Evolutionary conservation across 352 stramenopile species (phyloP), one percentile per base, ranked within the genome.

Genomic region (Phytophthora citrophthora): DNA sequence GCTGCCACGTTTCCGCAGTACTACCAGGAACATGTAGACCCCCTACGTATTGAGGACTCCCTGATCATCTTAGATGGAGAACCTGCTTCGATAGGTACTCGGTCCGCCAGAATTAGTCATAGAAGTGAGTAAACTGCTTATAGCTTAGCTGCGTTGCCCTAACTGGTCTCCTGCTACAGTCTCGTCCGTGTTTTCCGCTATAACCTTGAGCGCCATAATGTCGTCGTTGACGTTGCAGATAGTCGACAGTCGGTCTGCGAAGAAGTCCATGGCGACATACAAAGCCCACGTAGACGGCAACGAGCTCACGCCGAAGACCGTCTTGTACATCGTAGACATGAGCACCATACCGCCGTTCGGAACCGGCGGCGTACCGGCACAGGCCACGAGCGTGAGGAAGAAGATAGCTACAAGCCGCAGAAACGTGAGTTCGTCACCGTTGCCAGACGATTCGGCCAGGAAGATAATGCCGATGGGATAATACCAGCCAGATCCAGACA

Each of bases 171-270:
- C 70, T 40, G 78, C 72, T 34, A 89, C 75, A 16, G 81, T 92
- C 61, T 90, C 79, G 39, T 92, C 79, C 15, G 83, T 90, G 47
- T 76, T 90, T 39, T 90, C 81, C 7, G 83, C 77, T 38, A 92
- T 89, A 32, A 89, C 73, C 58, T 89, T 88, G 40, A 92, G 76
- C 29, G 81, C 83, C 77, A 92, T 89, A 55, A 89, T 76, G 64
- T 93, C 86, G 47, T 91, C 86, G 52, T 90, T 90, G 6, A 94
- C 83, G 49, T 94, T 91, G 69, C 83, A 88, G 41, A 86, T 64
- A 0, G 83, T 86, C n/a, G 66, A 66, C 32, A 94, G 64, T 46
- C 86, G 86, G 26, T 91, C 82, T 9, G 80, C 68, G 23, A 93
- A 62, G 49, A 90, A 89, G 43, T 93, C 80, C 53, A 88, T 75